phyloP scores from a whole-genome alignment of 352 stramenopile genomes.

The Globisporangium lucens region DNA sequence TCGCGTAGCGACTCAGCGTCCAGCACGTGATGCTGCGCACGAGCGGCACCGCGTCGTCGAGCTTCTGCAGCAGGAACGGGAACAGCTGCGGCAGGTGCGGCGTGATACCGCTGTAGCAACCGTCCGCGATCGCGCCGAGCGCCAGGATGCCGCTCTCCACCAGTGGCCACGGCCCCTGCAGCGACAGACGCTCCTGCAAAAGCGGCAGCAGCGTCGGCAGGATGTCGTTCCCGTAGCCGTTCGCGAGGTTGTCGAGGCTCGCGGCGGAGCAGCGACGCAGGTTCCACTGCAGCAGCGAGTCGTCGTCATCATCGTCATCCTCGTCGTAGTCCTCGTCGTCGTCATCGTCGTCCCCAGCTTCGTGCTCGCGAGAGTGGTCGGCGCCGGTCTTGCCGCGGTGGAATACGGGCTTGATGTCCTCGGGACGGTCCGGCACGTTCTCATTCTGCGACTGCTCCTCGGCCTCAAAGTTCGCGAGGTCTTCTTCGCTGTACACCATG shows the following conservation, averaged over 20 bases:
- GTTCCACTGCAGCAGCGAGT: conserved; percentile 95
- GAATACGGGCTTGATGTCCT: conserved; percentile 90
- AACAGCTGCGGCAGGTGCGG: conserved; percentile 91
- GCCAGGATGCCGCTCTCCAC: conserved; percentile 95
- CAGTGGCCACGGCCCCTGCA: conserved; percentile 90
- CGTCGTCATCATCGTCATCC: conserved; percentile 88
- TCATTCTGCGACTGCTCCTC: conserved; percentile 88
- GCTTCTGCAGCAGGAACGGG: conserved; percentile 93
- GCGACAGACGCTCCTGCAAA: conserved; percentile 88
- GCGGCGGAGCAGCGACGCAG: conserved; percentile 93
- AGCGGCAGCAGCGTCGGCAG: conserved; percentile 90
- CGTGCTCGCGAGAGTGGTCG: conserved; percentile 31
- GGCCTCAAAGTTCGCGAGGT: conserved; percentile 87
- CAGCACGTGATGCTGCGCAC: conserved; percentile 94
- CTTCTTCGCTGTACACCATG: conserved; percentile 95
- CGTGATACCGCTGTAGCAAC: conserved; percentile 92
- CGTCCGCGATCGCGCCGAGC: conserved; percentile 94
- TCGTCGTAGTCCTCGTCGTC: conserved; percentile 89
- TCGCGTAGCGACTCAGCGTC: conserved; percentile 91
- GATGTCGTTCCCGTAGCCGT: conserved; percentile 92
- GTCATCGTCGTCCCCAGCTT: conserved; percentile 46
- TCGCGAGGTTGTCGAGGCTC: conserved; percentile 93
- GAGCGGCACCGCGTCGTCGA: conserved; percentile 86
- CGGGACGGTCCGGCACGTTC: conserved; percentile 87
- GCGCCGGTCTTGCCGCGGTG: conserved; percentile 48